Percentiles rank a stretch among this genome's conserved stretches.
Evolutionary conservation across 768 basidiomycete genomes (phyloP).

Genomic region (Tulasnella calospora): DNA sequence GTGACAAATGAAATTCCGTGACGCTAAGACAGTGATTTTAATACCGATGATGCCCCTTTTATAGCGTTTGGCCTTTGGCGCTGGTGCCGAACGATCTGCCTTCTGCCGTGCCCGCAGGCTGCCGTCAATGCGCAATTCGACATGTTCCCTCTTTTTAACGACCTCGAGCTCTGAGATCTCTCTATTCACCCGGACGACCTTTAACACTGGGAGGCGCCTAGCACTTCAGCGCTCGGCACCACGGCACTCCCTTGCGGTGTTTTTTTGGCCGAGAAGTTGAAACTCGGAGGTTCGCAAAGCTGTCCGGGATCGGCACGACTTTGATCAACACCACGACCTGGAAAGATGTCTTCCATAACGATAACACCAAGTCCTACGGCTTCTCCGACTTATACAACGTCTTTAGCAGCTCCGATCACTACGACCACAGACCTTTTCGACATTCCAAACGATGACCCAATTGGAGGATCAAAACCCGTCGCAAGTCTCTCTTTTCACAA

Average conservation of each 20-base stretch:
- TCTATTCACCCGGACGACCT: background rate
- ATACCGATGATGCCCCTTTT: background rate
- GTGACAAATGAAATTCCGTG: background rate
- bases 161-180: background rate
- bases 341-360: background rate
- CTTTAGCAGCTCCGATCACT: background rate
- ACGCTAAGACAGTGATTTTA: background rate
- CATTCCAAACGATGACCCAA: background rate
- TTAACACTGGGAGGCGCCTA: background rate
- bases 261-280: background rate
- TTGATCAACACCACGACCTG: background rate
- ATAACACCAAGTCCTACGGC: background rate
- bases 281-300: background rate
- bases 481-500: background rate
- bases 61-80: background rate
- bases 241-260: background rate
- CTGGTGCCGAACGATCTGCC: background rate
- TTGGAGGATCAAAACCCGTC: background rate
- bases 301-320: background rate
- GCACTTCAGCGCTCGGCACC: background rate
- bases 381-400: background rate
- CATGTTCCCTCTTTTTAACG: background rate
- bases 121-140: background rate
- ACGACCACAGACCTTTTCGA: background rate
- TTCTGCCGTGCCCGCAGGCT: slow-evolving; percentile 1